Evolutionary conservation across 805 yeast species (phyloP).

Genomic region (Metschnikowia henanensis): DNA sequence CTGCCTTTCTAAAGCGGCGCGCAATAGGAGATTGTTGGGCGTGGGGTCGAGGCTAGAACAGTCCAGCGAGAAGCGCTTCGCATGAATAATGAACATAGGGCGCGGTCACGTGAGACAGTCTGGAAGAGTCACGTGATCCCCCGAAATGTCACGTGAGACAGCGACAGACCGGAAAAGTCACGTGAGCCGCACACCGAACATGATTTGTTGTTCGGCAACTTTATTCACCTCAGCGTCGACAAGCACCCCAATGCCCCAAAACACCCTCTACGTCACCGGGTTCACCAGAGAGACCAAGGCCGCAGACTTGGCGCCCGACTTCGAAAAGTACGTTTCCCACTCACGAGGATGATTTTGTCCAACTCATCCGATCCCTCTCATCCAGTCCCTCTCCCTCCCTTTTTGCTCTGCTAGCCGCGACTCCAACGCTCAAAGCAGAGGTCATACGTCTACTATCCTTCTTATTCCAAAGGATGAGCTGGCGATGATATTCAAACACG

Average conservation of each 20-base stretch:
- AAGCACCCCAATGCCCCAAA: conserved; percentile 36
- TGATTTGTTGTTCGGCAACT: not conserved
- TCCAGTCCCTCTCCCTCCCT: conserved; percentile 4
- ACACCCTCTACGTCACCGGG: conserved; percentile 58
- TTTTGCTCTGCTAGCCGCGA: conserved; percentile 2
- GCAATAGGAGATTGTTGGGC: conserved; percentile 9
- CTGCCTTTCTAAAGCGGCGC: not conserved
- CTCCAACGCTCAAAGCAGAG: too few relatives aligned
- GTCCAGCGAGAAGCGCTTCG: too few relatives aligned
- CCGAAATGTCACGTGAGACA: conserved; percentile 1
- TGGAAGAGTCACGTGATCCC: too few relatives aligned
- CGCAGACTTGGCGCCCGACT: conserved; percentile 56
- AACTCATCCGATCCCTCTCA: conserved; percentile 3
- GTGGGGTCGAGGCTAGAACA: conserved; percentile 5
- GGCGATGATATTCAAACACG: too few relatives aligned
- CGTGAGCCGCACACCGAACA: not conserved
- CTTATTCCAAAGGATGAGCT: too few relatives aligned
- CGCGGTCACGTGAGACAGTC: too few relatives aligned
- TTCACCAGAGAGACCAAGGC: conserved; percentile 55
- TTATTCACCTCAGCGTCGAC: not conserved
- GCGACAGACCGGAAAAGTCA: not conserved
- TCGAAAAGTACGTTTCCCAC: conserved; percentile 53
- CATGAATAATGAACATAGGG: too few relatives aligned
- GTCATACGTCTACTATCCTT: too few relatives aligned
- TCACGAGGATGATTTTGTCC: not conserved